A percentile compares a stretch with the other conserved stretches of the same genome.
Conservation (phyloP, 1,139 yeast genomes). For the Kazachstania sp. region DNA sequence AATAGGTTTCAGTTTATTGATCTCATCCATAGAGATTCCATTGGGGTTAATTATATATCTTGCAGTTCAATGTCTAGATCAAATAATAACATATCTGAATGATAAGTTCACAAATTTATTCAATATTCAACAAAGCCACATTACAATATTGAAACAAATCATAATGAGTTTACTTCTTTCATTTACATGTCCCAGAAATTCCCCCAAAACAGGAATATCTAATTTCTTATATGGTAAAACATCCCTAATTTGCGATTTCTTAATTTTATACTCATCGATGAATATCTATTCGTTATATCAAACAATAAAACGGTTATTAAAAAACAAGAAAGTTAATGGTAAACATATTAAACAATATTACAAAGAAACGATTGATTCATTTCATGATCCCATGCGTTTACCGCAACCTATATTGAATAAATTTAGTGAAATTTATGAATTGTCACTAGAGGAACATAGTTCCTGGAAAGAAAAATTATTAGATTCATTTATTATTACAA, state of each 20-base stretch:
- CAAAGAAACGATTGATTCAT: background rate
- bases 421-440: slow-evolving; percentile 21
- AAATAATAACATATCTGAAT: too few species aligned
- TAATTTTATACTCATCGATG: background rate
- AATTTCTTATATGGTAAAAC: background rate
- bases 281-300: background rate
- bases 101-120: too few species aligned
- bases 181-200: background rate
- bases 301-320: background rate
- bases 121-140: too few species aligned
- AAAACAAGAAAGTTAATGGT: background rate
- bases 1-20: too few species aligned
- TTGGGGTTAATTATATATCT: too few species aligned
- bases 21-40: too few species aligned
- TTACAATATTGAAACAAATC: background rate
- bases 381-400: slow-evolving; percentile 9
- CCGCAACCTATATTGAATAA: slow-evolving; percentile 20
- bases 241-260: background rate
- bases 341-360: background rate
- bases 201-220: background rate
- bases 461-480: slow-evolving; percentile 15
- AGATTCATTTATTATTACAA: slow-evolving; percentile 17
- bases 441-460: slow-evolving; percentile 11
- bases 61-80: too few species aligned
- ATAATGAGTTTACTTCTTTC: background rate